phyloP scores from a whole-genome alignment of 352 stramenopile species.

The Phytophthora chlamydospora region DNA sequence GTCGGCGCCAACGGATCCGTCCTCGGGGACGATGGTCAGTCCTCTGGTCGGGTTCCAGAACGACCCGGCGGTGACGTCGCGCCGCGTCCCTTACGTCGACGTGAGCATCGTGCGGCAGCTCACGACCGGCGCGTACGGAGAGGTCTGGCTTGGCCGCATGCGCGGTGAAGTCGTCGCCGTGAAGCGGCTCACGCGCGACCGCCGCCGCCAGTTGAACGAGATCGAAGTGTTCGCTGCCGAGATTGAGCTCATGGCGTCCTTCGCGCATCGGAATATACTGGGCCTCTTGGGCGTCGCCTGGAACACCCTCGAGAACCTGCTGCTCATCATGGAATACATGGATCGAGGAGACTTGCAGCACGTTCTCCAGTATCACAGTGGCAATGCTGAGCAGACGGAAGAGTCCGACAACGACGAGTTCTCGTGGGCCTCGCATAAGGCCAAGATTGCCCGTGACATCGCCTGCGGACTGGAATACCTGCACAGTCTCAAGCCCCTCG shows the following conservation, averaged over 20 bases:
- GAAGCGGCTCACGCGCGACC: constrained; percentile 43
- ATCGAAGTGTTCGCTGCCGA: constrained; percentile 46
- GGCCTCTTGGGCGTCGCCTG: constrained; percentile 44
- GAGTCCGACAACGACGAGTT: constrained; percentile 17
- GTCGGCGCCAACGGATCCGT: constrained; percentile 1
- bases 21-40: constrained; percentile 11
- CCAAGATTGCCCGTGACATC: constrained; percentile 26
- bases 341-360: constrained; percentile 46
- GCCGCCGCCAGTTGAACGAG: constrained; percentile 19
- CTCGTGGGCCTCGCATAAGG: constrained; percentile 32
- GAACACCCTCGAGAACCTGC: constrained; percentile 48
- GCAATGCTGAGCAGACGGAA: neutral
- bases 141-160: constrained; percentile 53
- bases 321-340: constrained; percentile 58
- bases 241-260: constrained; percentile 46
- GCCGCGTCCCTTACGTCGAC: constrained; percentile 45
- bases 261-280: constrained; percentile 47
- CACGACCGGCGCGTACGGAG: constrained; percentile 52
- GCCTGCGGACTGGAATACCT: constrained; percentile 35
- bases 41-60: constrained; percentile 34
- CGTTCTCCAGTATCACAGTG: constrained; percentile 35
- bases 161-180: constrained; percentile 47
- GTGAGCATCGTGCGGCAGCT: constrained; percentile 42
- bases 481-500: constrained; percentile 23
- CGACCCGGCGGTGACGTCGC: constrained; percentile 30